Evolutionary conservation across 2,329 filamentous ascomycete species (phyloP).

Genomic region (Stemphylium beticola): DNA sequence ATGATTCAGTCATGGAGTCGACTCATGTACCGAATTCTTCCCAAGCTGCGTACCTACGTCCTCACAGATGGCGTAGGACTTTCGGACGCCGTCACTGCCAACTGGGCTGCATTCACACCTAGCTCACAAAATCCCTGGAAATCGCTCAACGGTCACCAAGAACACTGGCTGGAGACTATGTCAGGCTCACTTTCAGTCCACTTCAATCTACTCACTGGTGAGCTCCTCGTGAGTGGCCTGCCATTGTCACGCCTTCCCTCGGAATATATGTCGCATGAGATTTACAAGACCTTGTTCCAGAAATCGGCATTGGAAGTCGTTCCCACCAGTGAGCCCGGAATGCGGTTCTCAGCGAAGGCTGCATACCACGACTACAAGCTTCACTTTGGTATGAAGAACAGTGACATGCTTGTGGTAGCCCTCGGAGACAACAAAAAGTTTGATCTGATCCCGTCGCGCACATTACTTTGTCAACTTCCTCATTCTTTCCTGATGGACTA

Average conservation of each 20-base stretch:
- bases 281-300: conserved; percentile 56
- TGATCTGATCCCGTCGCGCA: conserved; percentile 45
- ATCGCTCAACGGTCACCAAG: conserved; percentile 2
- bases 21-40: conserved; percentile 24
- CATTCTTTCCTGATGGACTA: conserved; percentile 24
- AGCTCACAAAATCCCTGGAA: conserved; percentile 12
- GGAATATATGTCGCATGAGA: conserved; percentile 51
- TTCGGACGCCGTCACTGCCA: conserved; percentile 19
- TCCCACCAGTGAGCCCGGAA: conserved; percentile 47
- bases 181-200: conserved; percentile 33
- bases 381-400: conserved; percentile 43
- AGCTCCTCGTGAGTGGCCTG: conserved; percentile 60
- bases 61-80: conserved; percentile 11
- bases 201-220: conserved; percentile 59
- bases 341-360: conserved; percentile 51
- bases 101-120: conserved; percentile 31
- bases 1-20: conserved; percentile 26
- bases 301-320: conserved; percentile 52
- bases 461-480: conserved; percentile 45
- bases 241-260: conserved; percentile 57
- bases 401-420: conserved; percentile 34
- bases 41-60: conserved; percentile 11
- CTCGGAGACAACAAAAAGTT: conserved; percentile 3
- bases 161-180: conserved; percentile 45
- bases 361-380: conserved; percentile 32